Base-by-base conservation (phyloP, 768 basidiomycete species). In the Agaricus blazei region DNA sequence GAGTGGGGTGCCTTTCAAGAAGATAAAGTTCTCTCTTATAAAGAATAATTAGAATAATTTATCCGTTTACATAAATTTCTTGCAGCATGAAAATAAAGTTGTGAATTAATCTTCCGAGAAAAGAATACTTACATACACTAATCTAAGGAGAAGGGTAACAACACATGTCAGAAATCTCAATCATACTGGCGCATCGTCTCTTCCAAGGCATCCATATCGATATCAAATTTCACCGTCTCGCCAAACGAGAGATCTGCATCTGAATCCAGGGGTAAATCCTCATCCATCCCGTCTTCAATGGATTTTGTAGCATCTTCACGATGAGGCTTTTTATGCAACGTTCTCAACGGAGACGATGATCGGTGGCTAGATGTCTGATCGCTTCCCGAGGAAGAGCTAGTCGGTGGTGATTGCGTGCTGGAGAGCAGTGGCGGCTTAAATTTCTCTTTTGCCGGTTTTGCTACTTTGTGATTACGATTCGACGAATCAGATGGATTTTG, bases 381-480 rank as follows among this genome's bases (percentile, higher is more conserved):
- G 29, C 36, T 40, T 38, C 37, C 26, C 27, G 52, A 40, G 7
- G 45, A 45, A 36, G 31, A 40, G 29, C 29, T 43, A 7, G 41
- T 36, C 2, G 51, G n/a, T 12, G 51, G 29, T 0, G 67, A 58
- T 52, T 64, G 58, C 34, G 62, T 60, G 4, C 60, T 59, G 23
- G 63, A 57, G 11, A 68, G 60, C 27, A 75, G 61, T 3, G 74
- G 74, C 6, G 73, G 68, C 44, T 67, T 73, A 65, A 76, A 75
- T 52, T 70, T 73, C 51, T 67, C 72, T 52, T 62, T 66, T 9
- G 60, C 65, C 1, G 71, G 69, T 14, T 74, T 62, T 3, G 51
- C 42, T 8, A 55, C 19, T 19, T 29, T 52, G 5, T 4, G 36
- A 9, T 53, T 38, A 34, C 24, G 31, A 3, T 59, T 58, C 1